Base-by-base conservation (phyloP, 306 rosid species). In the Lathyrus tuberosus region DNA sequence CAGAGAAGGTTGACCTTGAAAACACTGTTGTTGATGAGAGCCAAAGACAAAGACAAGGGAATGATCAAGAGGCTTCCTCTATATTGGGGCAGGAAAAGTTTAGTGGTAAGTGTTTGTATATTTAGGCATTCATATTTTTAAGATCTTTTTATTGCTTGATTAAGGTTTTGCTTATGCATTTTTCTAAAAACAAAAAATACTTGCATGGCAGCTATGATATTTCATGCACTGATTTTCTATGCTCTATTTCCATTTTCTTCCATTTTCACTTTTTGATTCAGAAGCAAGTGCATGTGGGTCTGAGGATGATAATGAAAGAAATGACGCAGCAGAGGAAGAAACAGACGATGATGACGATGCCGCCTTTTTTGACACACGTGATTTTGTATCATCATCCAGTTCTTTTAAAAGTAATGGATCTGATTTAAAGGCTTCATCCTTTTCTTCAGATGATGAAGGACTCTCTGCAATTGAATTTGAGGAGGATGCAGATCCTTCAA, bases 1-100 rank as follows among this genome's bases (percentile, higher is more conserved):
- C 98, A 84, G 98, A 92, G 83, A 92, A 92, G 70, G 96, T 92
- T 69, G 98, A 92, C 76, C 83, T 92, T 86, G 98, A 92, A 85
- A 88, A 92, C 74, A 92, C 98, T 42, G 98, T 92, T 56, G 98
- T 92, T 56, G 98, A 90, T 76, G 98, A 92, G 85, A 90, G 96
- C 86, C 96, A 87, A 79, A 85, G 96, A 82, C 93, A 87, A 79
- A 85, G 96, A 82, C 96, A 92, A 78, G 63, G 74, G 65, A 84
- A 84, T 74, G 96, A 84, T 67, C 68, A 77, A 28, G 85, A 79
- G 75, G 74, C 82, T 57, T 88, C 88, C 49, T 73, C 93, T 76
- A 67, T 78, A 77, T 78, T 26, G 61, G 83, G 85, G 75, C 89
- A 85, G 69, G 98, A 90, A 58, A 93, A 88, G 73, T 93, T 49